Evolutionary conservation across 257 asterid genomes (phyloP).

Genomic region (Primulina huaijiensis): DNA sequence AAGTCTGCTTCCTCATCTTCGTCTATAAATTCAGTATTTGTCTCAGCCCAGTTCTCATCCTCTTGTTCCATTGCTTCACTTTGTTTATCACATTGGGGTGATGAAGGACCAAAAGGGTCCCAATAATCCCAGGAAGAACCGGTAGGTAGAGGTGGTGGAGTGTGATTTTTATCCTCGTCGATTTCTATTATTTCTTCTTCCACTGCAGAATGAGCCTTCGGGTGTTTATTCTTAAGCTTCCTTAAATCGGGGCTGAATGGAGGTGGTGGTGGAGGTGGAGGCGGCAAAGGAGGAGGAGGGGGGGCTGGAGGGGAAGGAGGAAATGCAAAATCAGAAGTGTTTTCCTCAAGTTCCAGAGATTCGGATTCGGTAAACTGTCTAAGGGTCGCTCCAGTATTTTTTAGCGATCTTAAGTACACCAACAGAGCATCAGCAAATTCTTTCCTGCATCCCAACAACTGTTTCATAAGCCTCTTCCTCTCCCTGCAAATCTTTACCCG

Average conservation of each 20-base stretch:
- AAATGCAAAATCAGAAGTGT: slow-evolving; percentile 37
- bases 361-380: slow-evolving; percentile 85
- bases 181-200: slow-evolving; percentile 48
- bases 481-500: slow-evolving; percentile 69
- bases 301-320: slow-evolving; percentile 78
- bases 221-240: slow-evolving; percentile 26
- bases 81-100: slow-evolving; percentile 28
- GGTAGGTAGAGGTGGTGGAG: slow-evolving; percentile 61
- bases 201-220: slow-evolving; percentile 19
- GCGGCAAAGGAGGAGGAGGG: slow-evolving; percentile 61
- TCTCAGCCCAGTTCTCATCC: slow-evolving; percentile 73
- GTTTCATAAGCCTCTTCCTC: slow-evolving; percentile 70
- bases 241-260: slow-evolving; percentile 64
- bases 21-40: slow-evolving; percentile 51
- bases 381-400: slow-evolving; percentile 75
- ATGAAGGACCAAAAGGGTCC: slow-evolving; percentile 55
- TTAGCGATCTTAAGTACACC: slow-evolving; percentile 66
- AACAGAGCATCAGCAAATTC: slow-evolving; percentile 76
- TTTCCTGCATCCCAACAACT: slow-evolving; percentile 44
- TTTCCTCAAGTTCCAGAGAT: slow-evolving; percentile 63
- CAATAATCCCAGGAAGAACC: slow-evolving; percentile 62
- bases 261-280: slow-evolving; percentile 81
- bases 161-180: slow-evolving; percentile 38
- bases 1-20: slow-evolving; percentile 37
- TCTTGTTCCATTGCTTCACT: slow-evolving; percentile 40